Conservation (phyloP, 805 yeast genomes). For the Ogataea nonfermentans region DNA sequence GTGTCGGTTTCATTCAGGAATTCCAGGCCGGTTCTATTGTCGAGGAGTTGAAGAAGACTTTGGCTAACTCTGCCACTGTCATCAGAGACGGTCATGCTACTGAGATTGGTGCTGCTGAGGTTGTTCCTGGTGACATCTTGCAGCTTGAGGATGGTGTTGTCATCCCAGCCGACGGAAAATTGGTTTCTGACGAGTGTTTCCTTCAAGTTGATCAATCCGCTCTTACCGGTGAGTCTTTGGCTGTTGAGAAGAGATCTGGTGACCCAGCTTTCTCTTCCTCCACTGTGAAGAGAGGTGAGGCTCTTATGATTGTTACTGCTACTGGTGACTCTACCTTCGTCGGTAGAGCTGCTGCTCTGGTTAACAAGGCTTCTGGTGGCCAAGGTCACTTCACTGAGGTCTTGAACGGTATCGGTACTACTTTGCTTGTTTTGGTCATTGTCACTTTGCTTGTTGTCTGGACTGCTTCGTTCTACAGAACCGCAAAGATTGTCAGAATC, state of each 20-base stretch:
- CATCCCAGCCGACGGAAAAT: slow-evolving; percentile 90
- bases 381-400: slow-evolving; percentile 97
- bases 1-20: slow-evolving; percentile 95
- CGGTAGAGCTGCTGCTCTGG: slow-evolving; percentile 97
- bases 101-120: slow-evolving; percentile 78
- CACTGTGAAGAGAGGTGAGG: slow-evolving; percentile 94
- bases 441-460: slow-evolving; percentile 85
- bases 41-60: slow-evolving; percentile 91
- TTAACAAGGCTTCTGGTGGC: slow-evolving; percentile 91
- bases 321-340: slow-evolving; percentile 95
- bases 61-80: slow-evolving; percentile 85
- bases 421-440: slow-evolving; percentile 83
- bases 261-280: slow-evolving; percentile 90
- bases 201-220: slow-evolving; percentile 95
- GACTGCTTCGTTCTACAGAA: slow-evolving; percentile 93
- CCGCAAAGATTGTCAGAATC: slow-evolving; percentile 80
- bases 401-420: slow-evolving; percentile 95
- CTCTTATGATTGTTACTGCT: slow-evolving; percentile 88
- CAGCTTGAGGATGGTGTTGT: slow-evolving; percentile 92
- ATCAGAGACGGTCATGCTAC: slow-evolving; percentile 76
- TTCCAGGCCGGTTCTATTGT: slow-evolving; percentile 98
- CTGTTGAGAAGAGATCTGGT: slow-evolving; percentile 89
- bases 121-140: slow-evolving; percentile 93
- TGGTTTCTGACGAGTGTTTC: slow-evolving; percentile 80
- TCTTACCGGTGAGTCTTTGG: slow-evolving; percentile 95